phyloP scores from a whole-genome alignment of 169 alveolate species.

The Plasmodium cynomolgi region DNA sequence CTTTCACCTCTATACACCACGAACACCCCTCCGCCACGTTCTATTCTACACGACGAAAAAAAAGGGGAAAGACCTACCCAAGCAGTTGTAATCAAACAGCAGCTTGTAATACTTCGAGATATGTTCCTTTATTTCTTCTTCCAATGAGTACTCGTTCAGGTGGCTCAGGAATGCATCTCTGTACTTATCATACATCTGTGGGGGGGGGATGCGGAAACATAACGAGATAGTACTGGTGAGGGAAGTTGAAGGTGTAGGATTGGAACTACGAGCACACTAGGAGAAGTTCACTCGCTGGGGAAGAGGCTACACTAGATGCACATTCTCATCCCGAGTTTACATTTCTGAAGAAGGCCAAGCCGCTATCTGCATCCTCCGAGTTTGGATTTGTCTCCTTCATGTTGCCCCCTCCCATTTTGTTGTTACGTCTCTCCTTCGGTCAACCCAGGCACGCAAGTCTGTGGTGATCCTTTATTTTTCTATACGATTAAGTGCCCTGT shows the following conservation, averaged over 20 bases:
- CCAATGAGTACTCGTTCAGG: slow-evolving; percentile 24
- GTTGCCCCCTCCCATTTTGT: slow-evolving; percentile 6
- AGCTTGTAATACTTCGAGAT: slow-evolving; percentile 46
- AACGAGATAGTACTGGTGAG: background rate
- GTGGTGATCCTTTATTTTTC: background rate
- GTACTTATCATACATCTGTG: slow-evolving; percentile 61
- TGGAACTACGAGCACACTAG: background rate
- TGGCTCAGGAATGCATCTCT: slow-evolving; percentile 38
- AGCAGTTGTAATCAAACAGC: slow-evolving; percentile 62
- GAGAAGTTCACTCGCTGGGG: background rate
- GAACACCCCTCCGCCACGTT: background rate
- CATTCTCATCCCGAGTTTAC: slow-evolving; percentile 8
- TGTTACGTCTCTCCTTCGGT: background rate
- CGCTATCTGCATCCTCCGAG: slow-evolving; percentile 45
- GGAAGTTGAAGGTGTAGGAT: background rate
- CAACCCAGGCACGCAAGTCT: background rate
- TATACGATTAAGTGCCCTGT: background rate
- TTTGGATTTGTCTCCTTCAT: slow-evolving; percentile 22
- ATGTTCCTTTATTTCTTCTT: slow-evolving; percentile 32
- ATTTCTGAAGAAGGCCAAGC: slow-evolving; percentile 46
- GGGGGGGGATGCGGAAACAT: too few species aligned
- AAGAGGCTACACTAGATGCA: background rate
- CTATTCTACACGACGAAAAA: background rate
- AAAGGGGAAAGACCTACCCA: background rate
- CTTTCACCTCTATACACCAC: background rate